Evolutionary conservation across 2,329 filamentous ascomycete species (phyloP).

Genomic region (Clonostachys sp.): DNA sequence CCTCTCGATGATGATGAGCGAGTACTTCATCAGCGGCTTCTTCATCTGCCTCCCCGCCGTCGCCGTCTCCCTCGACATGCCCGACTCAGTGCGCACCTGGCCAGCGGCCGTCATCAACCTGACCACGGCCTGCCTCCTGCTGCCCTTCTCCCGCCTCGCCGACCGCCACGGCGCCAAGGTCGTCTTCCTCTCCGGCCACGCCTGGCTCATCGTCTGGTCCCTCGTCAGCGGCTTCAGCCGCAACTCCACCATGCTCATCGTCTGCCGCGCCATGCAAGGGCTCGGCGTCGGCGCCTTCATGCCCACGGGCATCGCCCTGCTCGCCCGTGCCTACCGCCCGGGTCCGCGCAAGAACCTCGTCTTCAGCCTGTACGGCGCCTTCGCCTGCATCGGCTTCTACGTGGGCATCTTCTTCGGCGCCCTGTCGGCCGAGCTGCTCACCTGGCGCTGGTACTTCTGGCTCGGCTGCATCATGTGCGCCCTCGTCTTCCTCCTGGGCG

Average conservation of each 20-base stretch:
- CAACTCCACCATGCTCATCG: conserved; percentile 65
- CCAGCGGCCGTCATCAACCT: conserved; percentile 58
- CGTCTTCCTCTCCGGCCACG: conserved; percentile 54
- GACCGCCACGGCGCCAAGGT: conserved; percentile 60
- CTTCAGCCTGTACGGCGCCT: conserved; percentile 53
- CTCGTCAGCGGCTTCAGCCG: conserved; percentile 66
- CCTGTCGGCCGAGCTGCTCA: conserved; percentile 52
- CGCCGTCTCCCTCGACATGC: conserved; percentile 57
- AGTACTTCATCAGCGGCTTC: conserved; percentile 77
- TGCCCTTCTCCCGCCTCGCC: conserved; percentile 57
- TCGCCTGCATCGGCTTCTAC: conserved; percentile 54
- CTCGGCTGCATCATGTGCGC: conserved; percentile 45
- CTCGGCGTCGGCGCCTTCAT: conserved; percentile 69
- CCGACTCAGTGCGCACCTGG: conserved; percentile 58
- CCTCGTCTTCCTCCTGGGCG: conserved; percentile 38
- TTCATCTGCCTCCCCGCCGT: conserved; percentile 64
- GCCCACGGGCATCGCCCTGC: conserved; percentile 65
- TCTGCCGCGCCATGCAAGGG: conserved; percentile 71
- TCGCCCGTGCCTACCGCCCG: conserved; percentile 64
- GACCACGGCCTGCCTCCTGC: conserved; percentile 50
- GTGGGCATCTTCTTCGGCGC: conserved; percentile 65
- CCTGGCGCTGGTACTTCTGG: conserved; percentile 69
- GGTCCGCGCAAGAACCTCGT: conserved; percentile 69
- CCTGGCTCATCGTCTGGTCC: conserved; percentile 66
- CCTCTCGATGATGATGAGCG: conserved; percentile 60